Evolutionary conservation across 2,329 filamentous ascomycete genomes (phyloP), one percentile per base, ranked within the genome.

Genomic region (Fusarium tanahbumbuense): DNA sequence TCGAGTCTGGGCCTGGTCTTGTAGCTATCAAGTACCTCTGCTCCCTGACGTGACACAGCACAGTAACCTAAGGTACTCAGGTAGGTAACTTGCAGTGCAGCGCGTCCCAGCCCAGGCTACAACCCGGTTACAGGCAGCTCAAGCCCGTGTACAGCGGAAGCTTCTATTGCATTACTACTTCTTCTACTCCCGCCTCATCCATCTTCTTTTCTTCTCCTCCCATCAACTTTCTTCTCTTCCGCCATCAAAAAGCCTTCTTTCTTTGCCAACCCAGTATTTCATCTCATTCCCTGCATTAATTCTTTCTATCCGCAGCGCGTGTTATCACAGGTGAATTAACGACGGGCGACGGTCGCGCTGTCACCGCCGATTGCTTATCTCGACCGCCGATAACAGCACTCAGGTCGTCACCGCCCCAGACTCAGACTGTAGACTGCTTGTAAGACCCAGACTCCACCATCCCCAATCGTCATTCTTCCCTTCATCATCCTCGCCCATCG

Each of bases 291-390:
- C 41, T 50, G n/a, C 60, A 63, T 34, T 18, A 23, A 28, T 34
- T 56, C 23, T 37, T 54, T 32, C 27, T 23, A 37, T 54, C 28
- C 27, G 23, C 40, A 49, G 45, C 45, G 52, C 27, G 46, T 25
- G 18, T 16, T 20, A 48, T 40, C 18, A 37, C 49, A 47, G 23
- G 40, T 27, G 27, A 41, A 68, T 66, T 40, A 30, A 37, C 48
- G 56, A 73, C 72, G 66, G 73, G 61, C 61, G 73, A 73, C 70
- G 56, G 57, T 61, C 72, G 58, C 72, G 67, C 56, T 66, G 68
- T 71, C 71, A 74, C 67, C 64, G 71, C 69, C 56, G 73, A 64
- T 68, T 74, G 54, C 73, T 74, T 75, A 75, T 75, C 73, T 67
- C 54, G 23, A 60, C 71, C 61, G 55, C 64, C 44, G 73, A 75